These are phyloP conservation scores for Pseudogymnoascus sp. DNA, from an alignment of 2,329 filamentous ascomycete species.

Conservation along the genomic window DNA sequence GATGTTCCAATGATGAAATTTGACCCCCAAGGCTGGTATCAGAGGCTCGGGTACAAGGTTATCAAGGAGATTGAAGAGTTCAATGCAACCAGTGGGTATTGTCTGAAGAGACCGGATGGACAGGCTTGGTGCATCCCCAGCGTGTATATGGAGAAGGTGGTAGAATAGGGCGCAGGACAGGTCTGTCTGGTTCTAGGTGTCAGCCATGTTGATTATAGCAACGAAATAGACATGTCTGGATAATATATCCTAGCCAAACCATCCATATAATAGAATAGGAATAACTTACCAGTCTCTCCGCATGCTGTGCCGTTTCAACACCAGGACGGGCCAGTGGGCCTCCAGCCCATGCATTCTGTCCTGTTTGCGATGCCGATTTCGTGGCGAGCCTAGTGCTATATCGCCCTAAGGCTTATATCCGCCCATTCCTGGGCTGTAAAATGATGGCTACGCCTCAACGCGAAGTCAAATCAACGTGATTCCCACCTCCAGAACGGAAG, in stretches of 20 bases:
- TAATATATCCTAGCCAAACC: neutral
- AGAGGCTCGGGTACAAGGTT: constrained; percentile 3
- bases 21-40: constrained; percentile 1
- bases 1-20: neutral
- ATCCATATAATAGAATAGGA: neutral
- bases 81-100: neutral
- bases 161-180: neutral
- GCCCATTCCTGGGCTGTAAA: neutral
- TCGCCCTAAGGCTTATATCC: neutral
- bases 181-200: neutral
- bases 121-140: constrained; percentile 1
- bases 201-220: neutral
- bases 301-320: neutral
- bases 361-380: neutral
- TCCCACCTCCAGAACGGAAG: constrained; percentile 17
- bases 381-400: neutral
- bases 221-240: neutral
- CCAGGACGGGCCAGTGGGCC: neutral
- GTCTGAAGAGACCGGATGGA: neutral
- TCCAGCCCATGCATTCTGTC: neutral
- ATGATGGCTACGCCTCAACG: neutral
- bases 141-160: constrained; percentile 2
- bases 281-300: neutral
- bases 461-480: constrained; percentile 5
- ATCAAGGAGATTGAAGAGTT: constrained; percentile 3